Evolutionary conservation across 805 yeast species (phyloP).

Genomic region (Cyberlindnera lachancei): DNA sequence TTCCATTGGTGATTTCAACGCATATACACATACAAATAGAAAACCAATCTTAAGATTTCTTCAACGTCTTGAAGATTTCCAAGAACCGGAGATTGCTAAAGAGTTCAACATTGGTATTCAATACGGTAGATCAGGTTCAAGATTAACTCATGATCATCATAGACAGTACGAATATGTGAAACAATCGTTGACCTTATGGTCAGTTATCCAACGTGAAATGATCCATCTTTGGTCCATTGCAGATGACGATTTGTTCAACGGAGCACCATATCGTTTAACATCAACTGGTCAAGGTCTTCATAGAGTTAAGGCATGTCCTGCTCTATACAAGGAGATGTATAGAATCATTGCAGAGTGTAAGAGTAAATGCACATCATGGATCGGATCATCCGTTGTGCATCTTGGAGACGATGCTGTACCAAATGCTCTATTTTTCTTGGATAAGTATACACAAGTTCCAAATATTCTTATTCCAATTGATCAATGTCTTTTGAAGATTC

Average conservation of each 20-base stretch:
- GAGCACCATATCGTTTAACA: slow-evolving; percentile 44
- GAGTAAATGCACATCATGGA: slow-evolving; percentile 56
- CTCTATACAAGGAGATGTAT: slow-evolving; percentile 63
- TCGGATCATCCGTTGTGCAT: slow-evolving; percentile 75
- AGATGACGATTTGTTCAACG: slow-evolving; percentile 60
- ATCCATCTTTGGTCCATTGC: slow-evolving; percentile 71
- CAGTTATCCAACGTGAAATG: slow-evolving; percentile 71
- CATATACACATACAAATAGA: slow-evolving; percentile 62
- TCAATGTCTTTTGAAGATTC: slow-evolving; percentile 46
- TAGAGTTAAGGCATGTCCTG: slow-evolving; percentile 68
- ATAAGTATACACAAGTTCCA: slow-evolving; percentile 76
- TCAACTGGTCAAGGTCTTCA: slow-evolving; percentile 81
- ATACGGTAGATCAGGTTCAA: slow-evolving; percentile 60
- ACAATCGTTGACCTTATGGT: slow-evolving; percentile 72
- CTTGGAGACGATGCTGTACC: slow-evolving; percentile 82
- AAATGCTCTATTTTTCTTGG: slow-evolving; percentile 70
- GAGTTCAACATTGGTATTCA: slow-evolving; percentile 52
- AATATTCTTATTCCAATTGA: slow-evolving; percentile 69
- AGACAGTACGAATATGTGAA: slow-evolving; percentile 69
- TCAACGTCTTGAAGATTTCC: slow-evolving; percentile 40
- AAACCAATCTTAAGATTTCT: slow-evolving; percentile 61
- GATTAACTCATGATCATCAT: slow-evolving; percentile 65
- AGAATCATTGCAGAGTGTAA: slow-evolving; percentile 61
- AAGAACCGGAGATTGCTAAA: slow-evolving; percentile 32
- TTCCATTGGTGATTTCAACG: slow-evolving; percentile 73